Base-by-base conservation (phyloP, 495 filamentous ascomycete species). In the Polyplosphaeria fusca region DNA sequence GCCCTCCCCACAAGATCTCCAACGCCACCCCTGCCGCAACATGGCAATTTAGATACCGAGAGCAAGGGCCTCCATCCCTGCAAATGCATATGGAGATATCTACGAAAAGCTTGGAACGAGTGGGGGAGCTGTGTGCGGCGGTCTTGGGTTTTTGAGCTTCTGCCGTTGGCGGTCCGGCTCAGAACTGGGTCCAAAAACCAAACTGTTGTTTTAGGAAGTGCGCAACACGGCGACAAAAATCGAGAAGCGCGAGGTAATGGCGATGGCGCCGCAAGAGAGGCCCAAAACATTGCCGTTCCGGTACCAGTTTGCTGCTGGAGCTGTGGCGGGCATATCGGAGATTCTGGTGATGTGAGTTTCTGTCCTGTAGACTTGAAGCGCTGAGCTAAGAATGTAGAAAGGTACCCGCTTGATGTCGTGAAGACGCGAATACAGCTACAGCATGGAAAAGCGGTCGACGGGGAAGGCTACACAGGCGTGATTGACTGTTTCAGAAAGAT, bases 401-500 rank as follows among this genome's bases (percentile, higher is more conserved):
- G 58, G 58, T 61, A 61, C 51, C 58, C 58, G 13, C 45, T 61
- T 23, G 58, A 61, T 27, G 51, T 61, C 18, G 58, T 61, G 2
- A 61, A 61, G 28, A 61, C 58, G 1, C 32, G 58, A 30, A 61
- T 61, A 38, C 58, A 61, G 38, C 19, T 61, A 9, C 58, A 61
- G 46, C 58, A 61, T 30, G 58, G 58, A 11, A 45, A 38, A 24
- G 50, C 49, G 1, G 28, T 32, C n/a, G 58, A 55, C 22, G 58
- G 51, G 5, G 35, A 61, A 32, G 58, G 58, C 18, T 61, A 61
- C 22, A 38, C 35, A 37, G 58, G 58, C 1, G 58, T 61, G 14
- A 13, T 61, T 11, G 58, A 61, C 38, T 61, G 58, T 20, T 61
- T 61, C 27, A 40, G 58, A 20, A 61, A 61, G 58, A 61, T 61